These are phyloP conservation scores for Lactarius sanguifluus DNA, from an alignment of 768 basidiomycete genomes.

Conservation along the genomic window DNA sequence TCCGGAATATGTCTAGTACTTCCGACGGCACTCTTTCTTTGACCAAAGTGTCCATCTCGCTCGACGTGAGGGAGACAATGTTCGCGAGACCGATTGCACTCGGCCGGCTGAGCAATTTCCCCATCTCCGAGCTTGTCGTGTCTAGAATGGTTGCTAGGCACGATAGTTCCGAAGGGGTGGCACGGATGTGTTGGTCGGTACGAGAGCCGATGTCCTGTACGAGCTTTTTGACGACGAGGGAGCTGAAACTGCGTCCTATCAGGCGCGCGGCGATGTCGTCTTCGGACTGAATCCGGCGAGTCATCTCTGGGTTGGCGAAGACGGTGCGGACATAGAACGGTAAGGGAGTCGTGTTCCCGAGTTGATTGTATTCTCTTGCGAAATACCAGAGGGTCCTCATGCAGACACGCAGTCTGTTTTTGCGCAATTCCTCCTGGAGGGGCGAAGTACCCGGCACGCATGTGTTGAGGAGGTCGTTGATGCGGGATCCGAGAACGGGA, in stretches of 20 bases:
- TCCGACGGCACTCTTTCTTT: too few relatives aligned
- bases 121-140: too few relatives aligned
- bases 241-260: constrained; percentile 7
- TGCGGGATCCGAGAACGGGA: constrained; percentile 10
- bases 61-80: too few relatives aligned
- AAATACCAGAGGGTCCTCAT: constrained; percentile 15
- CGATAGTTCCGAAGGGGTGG: too few relatives aligned
- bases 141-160: too few relatives aligned
- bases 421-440: constrained; percentile 5
- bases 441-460: constrained; percentile 3
- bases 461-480: constrained; percentile 14
- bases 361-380: constrained; percentile 8
- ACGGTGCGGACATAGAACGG: constrained; percentile 5
- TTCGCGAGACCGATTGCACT: too few relatives aligned
- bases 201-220: not conserved
- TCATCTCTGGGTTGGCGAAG: constrained; percentile 7
- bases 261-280: not conserved
- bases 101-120: too few relatives aligned
- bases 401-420: constrained; percentile 11
- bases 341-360: not conserved
- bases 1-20: too few relatives aligned
- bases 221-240: constrained; percentile 3
- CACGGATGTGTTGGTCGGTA: too few relatives aligned
- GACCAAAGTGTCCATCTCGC: too few relatives aligned
- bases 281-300: not conserved